phyloP scores from a whole-genome alignment of 805 yeast species.

The Yarrowia yakushimensis region DNA sequence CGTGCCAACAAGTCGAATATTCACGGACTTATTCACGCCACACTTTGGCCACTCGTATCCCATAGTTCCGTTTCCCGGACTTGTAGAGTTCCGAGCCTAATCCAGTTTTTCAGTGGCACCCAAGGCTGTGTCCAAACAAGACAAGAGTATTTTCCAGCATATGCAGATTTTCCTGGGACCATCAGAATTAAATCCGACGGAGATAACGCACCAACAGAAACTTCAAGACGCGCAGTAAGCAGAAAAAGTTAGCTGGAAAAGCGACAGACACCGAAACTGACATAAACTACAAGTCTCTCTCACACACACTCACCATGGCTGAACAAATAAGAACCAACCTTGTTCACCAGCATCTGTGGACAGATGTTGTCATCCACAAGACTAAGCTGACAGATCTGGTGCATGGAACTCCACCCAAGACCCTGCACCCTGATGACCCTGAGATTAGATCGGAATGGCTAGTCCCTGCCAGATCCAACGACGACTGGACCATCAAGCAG shows the following conservation, averaged over 20 bases:
- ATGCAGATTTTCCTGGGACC: conserved; percentile 1
- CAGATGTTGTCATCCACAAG: conserved; percentile 31
- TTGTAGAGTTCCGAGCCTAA: not conserved
- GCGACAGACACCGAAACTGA: not conserved
- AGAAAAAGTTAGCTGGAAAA: not conserved
- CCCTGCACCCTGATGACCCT: conserved; percentile 33
- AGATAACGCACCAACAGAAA: conserved; percentile 2
- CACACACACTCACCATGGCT: conserved; percentile 25
- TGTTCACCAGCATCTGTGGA: conserved; percentile 41
- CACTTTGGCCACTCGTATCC: conserved; percentile 8
- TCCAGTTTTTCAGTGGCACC: not conserved
- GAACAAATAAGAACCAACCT: conserved; percentile 35
- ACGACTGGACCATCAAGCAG: conserved; percentile 37
- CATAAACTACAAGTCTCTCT: not conserved
- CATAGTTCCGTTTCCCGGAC: conserved; percentile 13
- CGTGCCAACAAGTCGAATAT: not conserved
- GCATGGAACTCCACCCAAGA: conserved; percentile 38
- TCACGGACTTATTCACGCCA: not conserved
- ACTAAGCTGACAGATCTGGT: conserved; percentile 6
- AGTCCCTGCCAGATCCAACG: conserved; percentile 33
- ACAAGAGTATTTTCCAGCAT: not conserved
- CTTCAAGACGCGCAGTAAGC: not conserved
- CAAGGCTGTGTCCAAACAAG: not conserved
- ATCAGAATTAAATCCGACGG: conserved; percentile 13
- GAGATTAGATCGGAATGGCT: conserved; percentile 31